Base-by-base conservation (phyloP, 2,329 filamentous ascomycete species). In the Parastagonospora nodorum region DNA sequence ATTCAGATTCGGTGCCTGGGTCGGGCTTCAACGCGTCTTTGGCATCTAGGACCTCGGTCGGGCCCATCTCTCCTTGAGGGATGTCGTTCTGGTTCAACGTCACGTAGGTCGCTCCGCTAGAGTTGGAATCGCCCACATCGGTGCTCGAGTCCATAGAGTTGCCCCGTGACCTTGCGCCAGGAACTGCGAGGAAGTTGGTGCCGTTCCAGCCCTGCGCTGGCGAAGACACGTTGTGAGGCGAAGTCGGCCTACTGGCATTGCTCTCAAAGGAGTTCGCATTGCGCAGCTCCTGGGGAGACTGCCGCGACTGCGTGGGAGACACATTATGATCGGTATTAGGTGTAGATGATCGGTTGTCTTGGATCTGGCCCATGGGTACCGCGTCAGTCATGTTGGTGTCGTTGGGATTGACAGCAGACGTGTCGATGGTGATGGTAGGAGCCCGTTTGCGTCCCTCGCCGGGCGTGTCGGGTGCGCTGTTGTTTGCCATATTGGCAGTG, bases 21-120 rank as follows among this genome's bases (percentile, higher is more conserved):
- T 95, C 90, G 0, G 91, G 89, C 42, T 81, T 84, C 54, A 96
- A 76, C 0, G 90, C 90, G 55, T 87, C 82, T 38, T 83, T 75
- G 56, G 89, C 86, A 38, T 83, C 84, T 63, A 86, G 82, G 32
- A 90, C 80, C 50, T 81, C 75, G 56, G 78, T 73, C 14, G 75
- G 71, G n/a, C 72, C 63, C 59, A 75, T 65, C 44, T 71, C 71
- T 45, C 77, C 75, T 47, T 74, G 69, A 12, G 74, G 66, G 2
- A 75, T 66, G 29, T 74, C 74, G 16, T 78, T 78, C 30, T 75
- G 71, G 29, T 79, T 32, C 63, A 72, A 67, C 53, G 74, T 56
- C 11, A 86, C 80, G 39, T 86, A 83, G 1, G 86, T 85, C 46
- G 85, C 85, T 24, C 19, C 19, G 8, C 80, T 83, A 47, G 79